phyloP scores from a whole-genome alignment of 805 yeast genomes.

The Candida sonorensis region DNA sequence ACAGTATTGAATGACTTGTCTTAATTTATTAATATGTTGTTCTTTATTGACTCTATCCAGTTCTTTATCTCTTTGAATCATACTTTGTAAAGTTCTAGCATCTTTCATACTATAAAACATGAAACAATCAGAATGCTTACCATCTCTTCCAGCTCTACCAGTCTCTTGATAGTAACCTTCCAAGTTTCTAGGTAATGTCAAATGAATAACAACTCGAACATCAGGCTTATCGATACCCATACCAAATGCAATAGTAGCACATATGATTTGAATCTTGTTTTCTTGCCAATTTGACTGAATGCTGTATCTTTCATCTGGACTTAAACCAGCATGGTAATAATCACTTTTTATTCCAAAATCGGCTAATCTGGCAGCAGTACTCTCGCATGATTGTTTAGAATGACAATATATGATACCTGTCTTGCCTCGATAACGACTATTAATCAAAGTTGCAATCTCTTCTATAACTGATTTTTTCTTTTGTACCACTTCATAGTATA shows the following conservation, averaged over 20 bases:
- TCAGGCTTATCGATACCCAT: conserved; percentile 99
- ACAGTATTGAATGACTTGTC: conserved; percentile 85
- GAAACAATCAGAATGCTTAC: conserved; percentile 71
- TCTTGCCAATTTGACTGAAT: conserved; percentile 84
- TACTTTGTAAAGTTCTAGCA: conserved; percentile 64
- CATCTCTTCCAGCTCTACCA: conserved; percentile 98
- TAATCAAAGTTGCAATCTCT: conserved; percentile 53
- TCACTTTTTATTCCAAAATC: conserved; percentile 60
- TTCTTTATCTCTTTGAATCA: conserved; percentile 73
- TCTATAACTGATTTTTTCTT: conserved; percentile 53
- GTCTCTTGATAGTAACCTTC: conserved; percentile 98
- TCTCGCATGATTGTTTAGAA: conserved; percentile 84
- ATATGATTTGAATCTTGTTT: conserved; percentile 65
- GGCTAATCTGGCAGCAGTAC: conserved; percentile 54
- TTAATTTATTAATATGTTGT: conserved; percentile 66
- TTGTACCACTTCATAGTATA: conserved; percentile 68
- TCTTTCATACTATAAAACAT: conserved; percentile 78
- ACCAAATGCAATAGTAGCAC: conserved; percentile 98
- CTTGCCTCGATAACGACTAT: conserved; percentile 40
- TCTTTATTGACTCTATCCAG: conserved; percentile 59
- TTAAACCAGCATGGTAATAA: conserved; percentile 94
- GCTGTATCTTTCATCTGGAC: conserved; percentile 57
- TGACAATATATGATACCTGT: conserved; percentile 94
- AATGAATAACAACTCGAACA: conserved; percentile 86
- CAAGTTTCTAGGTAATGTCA: conserved; percentile 79